A percentile compares a stretch with the other conserved stretches of the same genome.
phyloP scores from a whole-genome alignment of 306 rosid genomes.

The Arachis stenosperma region DNA sequence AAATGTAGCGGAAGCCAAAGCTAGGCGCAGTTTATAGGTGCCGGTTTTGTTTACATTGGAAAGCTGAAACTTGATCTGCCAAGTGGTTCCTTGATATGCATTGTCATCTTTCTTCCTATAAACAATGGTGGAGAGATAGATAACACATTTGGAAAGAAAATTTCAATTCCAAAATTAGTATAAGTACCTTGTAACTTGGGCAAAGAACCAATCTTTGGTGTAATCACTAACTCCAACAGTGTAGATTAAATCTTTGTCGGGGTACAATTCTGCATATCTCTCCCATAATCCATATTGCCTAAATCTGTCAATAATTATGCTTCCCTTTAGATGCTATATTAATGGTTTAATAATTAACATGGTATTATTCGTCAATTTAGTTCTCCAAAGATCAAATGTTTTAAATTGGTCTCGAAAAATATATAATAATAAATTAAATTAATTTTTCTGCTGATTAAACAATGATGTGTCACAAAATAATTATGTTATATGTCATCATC shows the following conservation, averaged over 20 bases:
- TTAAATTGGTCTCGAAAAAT: no score
- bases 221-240: slow-evolving; percentile 71
- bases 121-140: background rate
- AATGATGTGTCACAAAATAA: no score
- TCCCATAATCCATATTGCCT: slow-evolving; percentile 96
- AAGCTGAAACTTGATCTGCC: slow-evolving; percentile 83
- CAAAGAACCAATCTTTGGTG: slow-evolving; percentile 87
- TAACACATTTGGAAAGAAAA: background rate
- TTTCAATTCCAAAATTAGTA: background rate
- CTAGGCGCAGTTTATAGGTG: slow-evolving; percentile 68
- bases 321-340: background rate
- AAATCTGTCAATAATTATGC: slow-evolving; percentile 51
- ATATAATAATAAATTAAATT: no score
- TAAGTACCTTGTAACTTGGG: slow-evolving; percentile 82
- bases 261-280: slow-evolving; percentile 84
- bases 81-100: slow-evolving; percentile 88
- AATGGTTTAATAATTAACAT: no score
- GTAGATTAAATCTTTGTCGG: slow-evolving; percentile 69
- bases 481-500: no score
- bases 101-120: slow-evolving; percentile 67
- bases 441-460: no score
- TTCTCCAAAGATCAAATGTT: no score
- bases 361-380: no score
- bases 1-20: slow-evolving; percentile 78
- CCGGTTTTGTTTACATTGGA: slow-evolving; percentile 49